Evolutionary conservation across 164 flowering plant species (phyloP), one percentile per base, ranked within the genome.

Genomic region (Chloranthus sessilifolius): DNA sequence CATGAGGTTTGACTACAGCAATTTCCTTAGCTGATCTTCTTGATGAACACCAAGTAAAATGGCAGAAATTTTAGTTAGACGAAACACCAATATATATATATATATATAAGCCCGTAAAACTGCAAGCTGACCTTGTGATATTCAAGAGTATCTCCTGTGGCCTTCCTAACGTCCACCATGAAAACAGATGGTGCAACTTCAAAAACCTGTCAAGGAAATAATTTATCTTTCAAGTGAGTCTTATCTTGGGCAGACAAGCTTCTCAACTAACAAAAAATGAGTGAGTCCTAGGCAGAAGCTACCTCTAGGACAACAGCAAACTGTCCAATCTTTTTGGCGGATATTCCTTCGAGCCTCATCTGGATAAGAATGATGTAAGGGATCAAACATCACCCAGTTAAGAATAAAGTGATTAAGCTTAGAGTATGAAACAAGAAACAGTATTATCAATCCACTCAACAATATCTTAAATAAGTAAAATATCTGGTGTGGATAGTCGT

Each of bases 81-180:
- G n/a, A n/a, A n/a, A n/a, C n/a, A n/a, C n/a, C n/a, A n/a, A n/a
- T n/a, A n/a, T n/a, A n/a, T n/a, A n/a, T n/a, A n/a, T n/a, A n/a
- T n/a, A n/a, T n/a, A n/a, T n/a, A n/a, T n/a, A n/a, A n/a, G n/a
- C n/a, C n/a, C n/a, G n/a, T n/a, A 50, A 29, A 17, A 40, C 4
- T 7, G 4, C 15, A 51, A 40, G 26, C 57, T 48, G 55, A 86
- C 98, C 96, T 85, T 82, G 71, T 92, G 99, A 70, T 92, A 92
- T 60, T 92, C 96, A 56, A 88, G 88, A 41, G 95, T 83, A 51
- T 92, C 99, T 1, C 99, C 96, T 38, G 95, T 76, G 53, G 95
- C 99, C 71, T 88, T 92, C 23, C 99, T 74, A 54, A 84, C 96
- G 59, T 92, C 96, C 41, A 88, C 89, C 99, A 88, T 92, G 68